A percentile compares a stretch with the other conserved stretches of the same genome.
Conservation (phyloP, 1,139 yeast genomes). For the Hemisphaericaspora lyxosophila region DNA sequence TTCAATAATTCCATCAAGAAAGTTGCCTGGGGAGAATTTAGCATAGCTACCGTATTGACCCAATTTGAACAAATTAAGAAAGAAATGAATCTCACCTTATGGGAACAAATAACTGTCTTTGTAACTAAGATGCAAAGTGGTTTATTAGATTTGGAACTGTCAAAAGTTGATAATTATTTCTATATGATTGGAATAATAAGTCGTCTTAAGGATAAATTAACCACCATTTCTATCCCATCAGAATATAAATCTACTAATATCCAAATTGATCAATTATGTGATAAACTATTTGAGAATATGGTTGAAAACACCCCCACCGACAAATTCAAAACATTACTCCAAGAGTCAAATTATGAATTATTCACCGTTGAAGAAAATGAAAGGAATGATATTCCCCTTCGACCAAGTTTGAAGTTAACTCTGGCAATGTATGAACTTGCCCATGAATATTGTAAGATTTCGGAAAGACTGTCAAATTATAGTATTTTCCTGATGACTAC, state of each 20-base stretch:
- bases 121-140: neutral
- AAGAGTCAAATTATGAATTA: conserved; percentile 9
- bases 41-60: conserved; percentile 9
- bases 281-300: conserved; percentile 3
- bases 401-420: conserved; percentile 28
- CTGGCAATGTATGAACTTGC: conserved; percentile 25
- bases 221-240: conserved; percentile 8
- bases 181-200: conserved; percentile 11
- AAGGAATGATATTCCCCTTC: conserved; percentile 16
- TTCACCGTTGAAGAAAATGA: conserved; percentile 5
- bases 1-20: conserved; percentile 5
- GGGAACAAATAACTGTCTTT: conserved; percentile 14
- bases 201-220: conserved; percentile 6
- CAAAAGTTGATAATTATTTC: conserved; percentile 6
- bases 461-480: conserved; percentile 13
- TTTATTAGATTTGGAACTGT: conserved; percentile 14
- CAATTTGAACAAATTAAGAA: conserved; percentile 15
- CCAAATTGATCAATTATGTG: conserved; percentile 2
- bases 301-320: conserved; percentile 8
- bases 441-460: conserved; percentile 14
- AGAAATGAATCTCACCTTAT: conserved; percentile 13
- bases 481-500: conserved; percentile 22
- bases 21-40: conserved; percentile 17
- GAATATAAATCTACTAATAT: neutral
- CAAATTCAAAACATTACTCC: conserved; percentile 10